Evolutionary conservation across 2,329 filamentous ascomycete genomes (phyloP), one percentile per base, ranked within the genome.

Genomic region (Colletotrichum caudatum): DNA sequence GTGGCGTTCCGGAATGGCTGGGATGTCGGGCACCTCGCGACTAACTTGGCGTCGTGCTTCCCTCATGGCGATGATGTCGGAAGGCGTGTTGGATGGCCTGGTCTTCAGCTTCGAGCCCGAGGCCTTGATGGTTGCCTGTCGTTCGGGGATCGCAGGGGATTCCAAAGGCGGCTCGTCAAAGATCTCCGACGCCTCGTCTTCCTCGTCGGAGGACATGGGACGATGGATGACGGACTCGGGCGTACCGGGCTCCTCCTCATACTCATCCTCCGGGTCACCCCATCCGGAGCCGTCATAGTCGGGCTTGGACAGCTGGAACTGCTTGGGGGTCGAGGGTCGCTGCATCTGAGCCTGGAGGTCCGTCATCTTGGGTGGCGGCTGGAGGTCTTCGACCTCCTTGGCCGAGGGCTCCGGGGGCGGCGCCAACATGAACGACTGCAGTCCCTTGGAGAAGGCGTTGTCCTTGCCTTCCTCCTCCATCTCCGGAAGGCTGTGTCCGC

Each of bases 201-300:
- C 83, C 56, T 58, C 56, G n/a, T 58, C 56, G 56, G 56, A 58
- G 3, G 83, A 81, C 59, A 93, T 80, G 2, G 91, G 90, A 77
- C 95, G 93, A 73, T 93, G 93, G 74, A 98, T 95, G 29, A 98
- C 95, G 8, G 95, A 98, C 61, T 94, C 93, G 18, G 95, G 95
- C 9, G 94, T 97, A 44, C 90, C 89, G 12, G 90, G 90, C 73
- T 92, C 91, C 1, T 89, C 83, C 1, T 87, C 85, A 66, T 84
- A 86, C 59, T 88, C 86, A 41, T 87, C 84, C 51, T 85, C 85
- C 29, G 86, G 83, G 50, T 88, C 85, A 11, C 88, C 88, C 87
- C 89, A 89, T 64, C 89, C 86, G 68, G 89, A 84, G 69, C 92
- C 87, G 76, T 91, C 86, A 78, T 93, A 91, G 70, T 90, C 89